Conservation (phyloP, 176 grass and related monocot genomes). For the Lolium multiflorum region DNA sequence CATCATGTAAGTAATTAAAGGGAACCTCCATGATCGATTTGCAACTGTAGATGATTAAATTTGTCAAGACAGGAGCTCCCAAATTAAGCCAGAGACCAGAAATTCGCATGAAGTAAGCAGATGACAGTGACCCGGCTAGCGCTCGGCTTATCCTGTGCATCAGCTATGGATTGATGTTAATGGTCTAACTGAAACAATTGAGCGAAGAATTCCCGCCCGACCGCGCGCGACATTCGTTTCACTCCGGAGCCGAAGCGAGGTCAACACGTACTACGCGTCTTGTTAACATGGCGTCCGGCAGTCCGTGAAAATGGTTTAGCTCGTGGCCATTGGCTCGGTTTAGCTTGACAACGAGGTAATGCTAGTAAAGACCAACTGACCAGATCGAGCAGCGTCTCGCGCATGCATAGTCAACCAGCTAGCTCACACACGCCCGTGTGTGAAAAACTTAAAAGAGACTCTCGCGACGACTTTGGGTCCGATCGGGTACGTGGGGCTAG, state of each 20-base stretch:
- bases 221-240: background rate
- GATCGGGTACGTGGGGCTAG: too few relatives aligned
- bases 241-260: background rate
- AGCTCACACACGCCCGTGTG: background rate
- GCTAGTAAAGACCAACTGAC: too few relatives aligned
- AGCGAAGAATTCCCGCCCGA: background rate
- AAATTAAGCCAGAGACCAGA: too few relatives aligned
- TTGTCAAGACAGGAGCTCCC: background rate
- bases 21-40: too few relatives aligned
- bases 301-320: background rate
- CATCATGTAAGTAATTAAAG: too few relatives aligned
- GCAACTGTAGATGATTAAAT: background rate
- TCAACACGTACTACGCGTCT: conserved; percentile 20
- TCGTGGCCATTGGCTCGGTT: too few relatives aligned
- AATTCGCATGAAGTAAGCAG: conserved; percentile 14
- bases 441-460: background rate
- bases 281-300: background rate
- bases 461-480: background rate
- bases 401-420: background rate
- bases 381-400: too few relatives aligned
- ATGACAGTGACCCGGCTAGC: conserved; percentile 16
- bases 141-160: background rate
- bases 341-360: too few relatives aligned
- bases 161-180: conserved; percentile 32
- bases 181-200: conserved; percentile 12